Evolutionary conservation across 257 asterid genomes (phyloP), one percentile per base, ranked within the genome.

Genomic region (Perilla frutescens): DNA sequence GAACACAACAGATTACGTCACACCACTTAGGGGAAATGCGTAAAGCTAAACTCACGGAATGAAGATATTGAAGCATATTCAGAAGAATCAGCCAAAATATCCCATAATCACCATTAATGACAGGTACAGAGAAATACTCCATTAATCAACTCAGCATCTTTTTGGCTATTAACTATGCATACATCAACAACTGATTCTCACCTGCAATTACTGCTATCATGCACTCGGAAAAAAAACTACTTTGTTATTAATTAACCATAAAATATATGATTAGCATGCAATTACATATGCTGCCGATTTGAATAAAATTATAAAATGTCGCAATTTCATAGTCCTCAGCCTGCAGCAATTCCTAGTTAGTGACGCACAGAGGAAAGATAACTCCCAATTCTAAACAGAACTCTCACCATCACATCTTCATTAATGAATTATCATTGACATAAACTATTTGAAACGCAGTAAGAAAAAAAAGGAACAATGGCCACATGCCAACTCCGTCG

Each of bases 261-360:
- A 26, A 55, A 50, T 40, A 49, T 43, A 29, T 50, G 1, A 50
- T 61, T 60, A 60, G 54, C 76, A 69, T 43, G 71, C 61, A 76
- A 53, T 49, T 41, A 60, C 2, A 41, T 14, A 9, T n/a, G 15
- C 59, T 5, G 47, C 55, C 13, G 39, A 58, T 41, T 10, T 13
- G 59, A 65, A 20, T 20, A 56, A 51, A 26, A 37, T 55, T 20
- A 20, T 20, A 20, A 20, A 20, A 7, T 41, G 5, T 39, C 41
- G n/a, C 58, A 49, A 20, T 49, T 15, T 73, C 13, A 62, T 50
- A 39, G 14, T 36, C 31, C 40, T 51, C 47, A 14, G 3, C 37
- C 61, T 39, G 12, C 71, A 70, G 32, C 6, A 51, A n/a, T 15
- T 8, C 10, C 51, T 53, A 50, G 12, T 20, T 14, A 5, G 37